Evolutionary conservation across 202 grass and related monocot species (phyloP), one percentile per base, ranked within the genome.

Genomic region (Bolboschoenoplectus hybrid): DNA sequence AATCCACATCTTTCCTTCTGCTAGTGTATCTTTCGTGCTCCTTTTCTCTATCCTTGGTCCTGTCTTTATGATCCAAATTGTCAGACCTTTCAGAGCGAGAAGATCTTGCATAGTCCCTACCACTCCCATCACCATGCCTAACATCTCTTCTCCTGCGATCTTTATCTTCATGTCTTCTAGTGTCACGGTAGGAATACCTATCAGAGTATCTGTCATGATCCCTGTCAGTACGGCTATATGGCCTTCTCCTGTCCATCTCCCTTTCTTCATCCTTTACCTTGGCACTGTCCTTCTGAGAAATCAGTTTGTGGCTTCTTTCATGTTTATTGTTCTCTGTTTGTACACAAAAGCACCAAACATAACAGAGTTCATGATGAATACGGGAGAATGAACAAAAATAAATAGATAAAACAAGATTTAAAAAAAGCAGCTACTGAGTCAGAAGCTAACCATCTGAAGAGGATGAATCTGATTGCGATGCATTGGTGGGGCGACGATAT

Each of bases 71-170:
- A 55, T 93, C 91, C 39, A 43, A 52, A 74, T 81, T 87, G n/a
- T 87, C 50, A 88, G 51, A 82, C 58, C 85, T 92, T 11, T 85
- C 89, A 62, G 83, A 87, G 7, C 88, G 81, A 71, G 85, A 90
- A 85, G 83, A 86, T 81, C 95, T 90, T 72, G 76, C 55, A 84
- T 89, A 87, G 49, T 43, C 88, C 83, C 89, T 94, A 57, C 86
- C 87, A 94, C 89, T 81, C 64, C 91, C 92, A 86, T 92, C 87
- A 81, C 67, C 77, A 72, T 43, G 82, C 50, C 82, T 93, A 87
- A 81, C 81, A 87, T 84, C 90, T 83, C 90, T 91, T 86, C 84
- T 92, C 87, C 87, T 90, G 85, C 87, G 67, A 89, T 95, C 93
- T 85, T 91, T 90, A 91, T 89, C 91, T 86, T 83, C 90, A 81